Conservation (phyloP, 2,329 filamentous ascomycete species). For the Xylaria hypoxylon region DNA sequence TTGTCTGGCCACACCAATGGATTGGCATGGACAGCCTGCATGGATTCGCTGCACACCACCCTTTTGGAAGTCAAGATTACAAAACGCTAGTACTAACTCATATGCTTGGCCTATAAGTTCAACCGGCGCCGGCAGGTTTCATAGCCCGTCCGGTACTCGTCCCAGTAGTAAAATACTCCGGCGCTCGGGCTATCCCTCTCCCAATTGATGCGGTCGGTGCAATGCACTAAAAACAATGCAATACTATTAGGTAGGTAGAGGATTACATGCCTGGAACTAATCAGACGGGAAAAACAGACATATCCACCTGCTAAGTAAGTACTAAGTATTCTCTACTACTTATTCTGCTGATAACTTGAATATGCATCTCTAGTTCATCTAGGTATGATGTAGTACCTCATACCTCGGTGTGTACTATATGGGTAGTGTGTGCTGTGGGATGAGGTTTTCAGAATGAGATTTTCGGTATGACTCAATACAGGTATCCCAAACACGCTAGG, state of each 20-base stretch:
- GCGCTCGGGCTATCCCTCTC: no score
- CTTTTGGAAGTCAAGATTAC: conserved; percentile 28
- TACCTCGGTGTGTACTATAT: conserved; percentile 9
- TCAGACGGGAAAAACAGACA: no score
- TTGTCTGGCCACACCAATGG: not conserved
- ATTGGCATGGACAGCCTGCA: conserved; percentile 10
- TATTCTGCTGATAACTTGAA: not conserved
- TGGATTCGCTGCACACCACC: conserved; percentile 17
- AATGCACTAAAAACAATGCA: not conserved
- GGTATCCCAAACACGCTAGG: conserved; percentile 22
- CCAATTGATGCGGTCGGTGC: no score
- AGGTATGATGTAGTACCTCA: conserved; percentile 6
- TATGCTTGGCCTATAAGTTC: no score
- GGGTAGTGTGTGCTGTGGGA: not conserved
- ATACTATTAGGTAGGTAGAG: no score
- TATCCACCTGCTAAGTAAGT: no score
- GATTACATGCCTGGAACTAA: no score
- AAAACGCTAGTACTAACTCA: conserved; percentile 5
- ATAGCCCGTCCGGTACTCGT: no score
- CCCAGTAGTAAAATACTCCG: no score
- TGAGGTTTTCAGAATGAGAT: no score
- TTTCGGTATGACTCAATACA: conserved; percentile 32
- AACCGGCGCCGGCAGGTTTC: no score
- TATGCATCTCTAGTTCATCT: not conserved
- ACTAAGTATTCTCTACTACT: no score